A percentile compares a stretch with the other conserved stretches of the same genome.
Evolutionary conservation across 306 rosid genomes (phyloP).

Genomic region (Medicago truncatula): DNA sequence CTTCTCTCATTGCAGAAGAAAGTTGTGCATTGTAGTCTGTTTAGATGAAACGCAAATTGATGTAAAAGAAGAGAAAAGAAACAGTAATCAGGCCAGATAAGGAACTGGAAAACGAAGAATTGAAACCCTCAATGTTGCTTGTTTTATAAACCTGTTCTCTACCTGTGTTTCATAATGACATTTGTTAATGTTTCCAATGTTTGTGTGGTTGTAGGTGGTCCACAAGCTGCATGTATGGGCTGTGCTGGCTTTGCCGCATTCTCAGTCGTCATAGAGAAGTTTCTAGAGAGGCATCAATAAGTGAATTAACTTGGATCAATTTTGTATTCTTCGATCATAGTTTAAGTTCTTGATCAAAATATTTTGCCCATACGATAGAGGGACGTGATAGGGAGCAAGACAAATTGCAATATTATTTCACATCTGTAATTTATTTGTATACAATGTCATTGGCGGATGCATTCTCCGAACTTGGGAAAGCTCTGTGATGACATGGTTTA

Average conservation of each 20-base stretch:
- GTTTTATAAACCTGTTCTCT: constrained; percentile 13
- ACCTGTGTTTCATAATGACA: constrained; percentile 2
- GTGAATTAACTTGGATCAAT: constrained; percentile 30
- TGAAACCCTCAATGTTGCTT: constrained; percentile 14
- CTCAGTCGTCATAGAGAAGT: constrained; percentile 83
- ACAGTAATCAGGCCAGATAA: background rate
- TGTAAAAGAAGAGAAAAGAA: background rate
- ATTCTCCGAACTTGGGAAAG: constrained; percentile 29
- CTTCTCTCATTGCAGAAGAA: constrained; percentile 1
- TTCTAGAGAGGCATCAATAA: constrained; percentile 79
- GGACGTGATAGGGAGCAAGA: background rate
- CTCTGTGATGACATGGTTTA: constrained; percentile 31
- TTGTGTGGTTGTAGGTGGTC: constrained; percentile 72
- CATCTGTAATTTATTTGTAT: constrained; percentile 36
- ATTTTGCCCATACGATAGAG: constrained; percentile 30
- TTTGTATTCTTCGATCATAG: constrained; percentile 25
- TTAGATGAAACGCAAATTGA: background rate
- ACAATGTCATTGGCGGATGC: constrained; percentile 16
- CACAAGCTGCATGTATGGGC: constrained; percentile 88
- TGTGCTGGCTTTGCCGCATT: constrained; percentile 97
- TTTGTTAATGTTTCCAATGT: constrained; percentile 27
- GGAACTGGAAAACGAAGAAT: constrained; percentile 4
- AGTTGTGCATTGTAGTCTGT: constrained; percentile 1
- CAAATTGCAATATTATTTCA: constrained; percentile 5
- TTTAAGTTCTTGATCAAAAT: constrained; percentile 25